Conservation (phyloP, 306 rosid species). For the Rosa rugosa region DNA sequence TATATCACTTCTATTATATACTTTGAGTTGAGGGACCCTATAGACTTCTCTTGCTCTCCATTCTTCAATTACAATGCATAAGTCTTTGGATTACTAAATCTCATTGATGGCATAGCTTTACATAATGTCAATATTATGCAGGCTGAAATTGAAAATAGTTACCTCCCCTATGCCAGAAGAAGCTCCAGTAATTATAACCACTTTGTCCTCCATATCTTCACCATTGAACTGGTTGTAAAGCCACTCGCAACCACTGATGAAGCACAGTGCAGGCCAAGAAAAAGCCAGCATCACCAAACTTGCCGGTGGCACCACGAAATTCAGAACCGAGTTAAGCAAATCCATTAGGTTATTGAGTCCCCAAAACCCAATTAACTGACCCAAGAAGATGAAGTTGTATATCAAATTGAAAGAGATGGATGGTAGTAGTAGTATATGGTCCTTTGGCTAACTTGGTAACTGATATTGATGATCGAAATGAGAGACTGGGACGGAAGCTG, state of each 20-base stretch:
- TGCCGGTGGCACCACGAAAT: conserved; percentile 71
- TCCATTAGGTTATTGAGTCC: conserved; percentile 35
- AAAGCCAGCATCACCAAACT: conserved; percentile 64
- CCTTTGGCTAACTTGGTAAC: conserved; percentile 1
- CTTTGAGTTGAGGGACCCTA: not conserved
- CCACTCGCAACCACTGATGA: conserved; percentile 70
- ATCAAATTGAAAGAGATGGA: not conserved
- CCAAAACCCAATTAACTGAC: not conserved
- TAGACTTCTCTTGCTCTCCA: not conserved
- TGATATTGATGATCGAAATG: not conserved
- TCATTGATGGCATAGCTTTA: not conserved
- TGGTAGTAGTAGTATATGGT: not conserved
- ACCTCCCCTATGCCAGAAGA: conserved; percentile 96
- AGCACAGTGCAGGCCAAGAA: conserved; percentile 83
- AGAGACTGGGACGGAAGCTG: not conserved
- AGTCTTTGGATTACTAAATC: not conserved
- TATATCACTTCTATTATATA: not conserved
- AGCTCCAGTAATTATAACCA: conserved; percentile 88
- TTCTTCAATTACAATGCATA: not conserved
- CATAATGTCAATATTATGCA: not conserved
- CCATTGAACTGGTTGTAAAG: conserved; percentile 38
- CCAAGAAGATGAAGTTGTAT: not conserved
- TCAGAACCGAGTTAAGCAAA: conserved; percentile 50
- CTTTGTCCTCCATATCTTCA: conserved; percentile 65
- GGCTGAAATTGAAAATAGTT: not conserved